phyloP scores from a whole-genome alignment of 352 stramenopile species.

The Thraustotheca clavata region DNA sequence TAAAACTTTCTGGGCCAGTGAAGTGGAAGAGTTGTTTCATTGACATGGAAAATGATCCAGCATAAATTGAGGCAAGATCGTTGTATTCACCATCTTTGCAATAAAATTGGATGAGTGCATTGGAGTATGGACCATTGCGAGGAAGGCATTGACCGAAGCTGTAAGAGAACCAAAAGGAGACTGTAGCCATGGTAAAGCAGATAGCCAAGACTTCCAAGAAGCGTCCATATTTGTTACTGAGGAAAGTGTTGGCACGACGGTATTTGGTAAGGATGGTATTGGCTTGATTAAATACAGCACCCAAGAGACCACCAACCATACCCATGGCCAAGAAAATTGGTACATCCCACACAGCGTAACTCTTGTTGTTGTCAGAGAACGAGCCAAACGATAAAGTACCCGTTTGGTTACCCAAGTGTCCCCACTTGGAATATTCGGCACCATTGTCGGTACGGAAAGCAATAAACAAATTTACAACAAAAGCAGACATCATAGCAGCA shows the following conservation, averaged over 20 bases:
- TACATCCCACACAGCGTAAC: conserved; percentile 93
- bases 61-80: conserved; percentile 94
- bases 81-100: conserved; percentile 96
- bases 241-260: conserved; percentile 33
- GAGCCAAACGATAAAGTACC: conserved; percentile 84
- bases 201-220: conserved; percentile 61
- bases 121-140: conserved; percentile 46
- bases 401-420: conserved; percentile 64
- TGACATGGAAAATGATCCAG: conserved; percentile 91
- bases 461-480: conserved; percentile 81
- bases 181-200: conserved; percentile 47
- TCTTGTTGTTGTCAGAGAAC: conserved; percentile 78
- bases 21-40: conserved; percentile 98
- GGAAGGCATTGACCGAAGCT: conserved; percentile 56
- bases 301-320: conserved; percentile 94
- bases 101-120: conserved; percentile 88
- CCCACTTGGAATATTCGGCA: conserved; percentile 25
- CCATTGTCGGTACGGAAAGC: conserved; percentile 57
- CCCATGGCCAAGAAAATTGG: conserved; percentile 95
- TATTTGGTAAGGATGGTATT: conserved; percentile 91
- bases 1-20: conserved; percentile 85
- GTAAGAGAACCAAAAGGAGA: conserved; percentile 74
- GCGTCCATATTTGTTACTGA: conserved; percentile 58
- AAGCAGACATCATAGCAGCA: conserved; percentile 90
- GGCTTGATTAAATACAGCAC: conserved; percentile 93